Evolutionary conservation across 2,329 filamentous ascomycete genomes (phyloP).

Genomic region (Aspergillus neotritici): DNA sequence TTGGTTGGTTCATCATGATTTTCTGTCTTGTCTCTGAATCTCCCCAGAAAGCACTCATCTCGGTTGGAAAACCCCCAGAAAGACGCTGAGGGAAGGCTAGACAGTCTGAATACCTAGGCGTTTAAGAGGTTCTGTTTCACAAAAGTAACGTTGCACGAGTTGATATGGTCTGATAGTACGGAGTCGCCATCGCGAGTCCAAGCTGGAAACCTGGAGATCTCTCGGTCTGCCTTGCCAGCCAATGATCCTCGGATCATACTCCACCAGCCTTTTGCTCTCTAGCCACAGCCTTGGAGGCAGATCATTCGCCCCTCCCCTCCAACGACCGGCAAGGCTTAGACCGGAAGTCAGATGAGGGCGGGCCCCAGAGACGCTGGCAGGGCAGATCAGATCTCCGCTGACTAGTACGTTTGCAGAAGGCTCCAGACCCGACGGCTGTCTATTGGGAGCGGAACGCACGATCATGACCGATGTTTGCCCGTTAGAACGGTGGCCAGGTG

Average conservation of each 20-base stretch:
- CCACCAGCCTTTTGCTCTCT: conserved; percentile 5
- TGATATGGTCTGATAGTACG: conserved; percentile 24
- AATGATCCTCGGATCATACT: conserved; percentile 10
- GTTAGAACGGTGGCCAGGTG: conserved; percentile 10
- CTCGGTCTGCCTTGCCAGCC: conserved; percentile 17
- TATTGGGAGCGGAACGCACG: conserved; percentile 14
- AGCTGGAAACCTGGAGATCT: conserved; percentile 17
- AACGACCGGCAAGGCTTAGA: too few species aligned
- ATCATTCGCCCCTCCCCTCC: neutral
- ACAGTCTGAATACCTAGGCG: conserved; percentile 20
- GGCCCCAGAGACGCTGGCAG: too few species aligned
- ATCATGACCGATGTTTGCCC: conserved; percentile 27
- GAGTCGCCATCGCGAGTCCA: conserved; percentile 17
- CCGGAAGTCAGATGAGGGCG: too few species aligned
- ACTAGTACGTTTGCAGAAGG: conserved; percentile 27
- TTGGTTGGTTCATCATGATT: too few species aligned
- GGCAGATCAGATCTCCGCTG: conserved; percentile 20
- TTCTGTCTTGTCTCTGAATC: too few species aligned
- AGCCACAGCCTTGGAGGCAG: too few species aligned
- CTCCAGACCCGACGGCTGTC: conserved; percentile 17
- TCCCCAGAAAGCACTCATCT: conserved; percentile 5
- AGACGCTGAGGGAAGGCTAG: conserved; percentile 17
- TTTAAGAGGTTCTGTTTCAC: conserved; percentile 33
- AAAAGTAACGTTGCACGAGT: conserved; percentile 35
- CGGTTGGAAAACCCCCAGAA: conserved; percentile 12